phyloP scores from a whole-genome alignment of 2,329 filamentous ascomycete species.

The Emergomyces orientalis region DNA sequence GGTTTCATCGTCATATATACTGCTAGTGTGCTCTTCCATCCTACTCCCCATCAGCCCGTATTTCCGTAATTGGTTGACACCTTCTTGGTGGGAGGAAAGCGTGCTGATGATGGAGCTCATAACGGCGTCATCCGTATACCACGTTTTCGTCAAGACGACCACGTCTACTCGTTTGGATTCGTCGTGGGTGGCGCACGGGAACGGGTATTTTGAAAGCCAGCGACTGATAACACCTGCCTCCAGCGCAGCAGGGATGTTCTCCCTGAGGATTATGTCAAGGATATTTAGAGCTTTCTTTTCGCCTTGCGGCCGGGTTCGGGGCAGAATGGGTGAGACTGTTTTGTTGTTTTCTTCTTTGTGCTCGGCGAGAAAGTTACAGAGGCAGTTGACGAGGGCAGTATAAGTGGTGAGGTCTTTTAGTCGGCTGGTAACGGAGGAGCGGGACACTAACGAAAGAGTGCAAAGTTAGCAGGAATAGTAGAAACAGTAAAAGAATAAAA shows the following conservation, averaged over 20 bases:
- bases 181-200: slow-evolving; percentile 48
- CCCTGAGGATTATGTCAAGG: slow-evolving; percentile 54
- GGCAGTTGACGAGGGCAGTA: slow-evolving; percentile 33
- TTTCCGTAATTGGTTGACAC: slow-evolving; percentile 33
- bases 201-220: slow-evolving; percentile 66
- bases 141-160: slow-evolving; percentile 33
- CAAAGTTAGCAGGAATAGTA: not conserved
- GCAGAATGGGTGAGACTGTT: slow-evolving; percentile 31
- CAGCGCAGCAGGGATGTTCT: slow-evolving; percentile 49
- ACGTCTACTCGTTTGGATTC: slow-evolving; percentile 38
- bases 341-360: slow-evolving; percentile 28
- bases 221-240: slow-evolving; percentile 58
- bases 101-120: slow-evolving; percentile 38
- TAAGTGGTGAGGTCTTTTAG: slow-evolving; percentile 31
- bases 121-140: slow-evolving; percentile 34
- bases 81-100: slow-evolving; percentile 31
- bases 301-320: slow-evolving; percentile 33
- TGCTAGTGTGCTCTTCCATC: slow-evolving; percentile 24
- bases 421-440: slow-evolving; percentile 27
- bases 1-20: slow-evolving; percentile 22
- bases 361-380: slow-evolving; percentile 34
- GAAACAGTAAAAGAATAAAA: not conserved
- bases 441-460: slow-evolving; percentile 23
- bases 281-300: slow-evolving; percentile 40
- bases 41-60: slow-evolving; percentile 36